Conservation (phyloP, 1,284 basidiomycete genomes). For the Fistulinella staudtii region DNA sequence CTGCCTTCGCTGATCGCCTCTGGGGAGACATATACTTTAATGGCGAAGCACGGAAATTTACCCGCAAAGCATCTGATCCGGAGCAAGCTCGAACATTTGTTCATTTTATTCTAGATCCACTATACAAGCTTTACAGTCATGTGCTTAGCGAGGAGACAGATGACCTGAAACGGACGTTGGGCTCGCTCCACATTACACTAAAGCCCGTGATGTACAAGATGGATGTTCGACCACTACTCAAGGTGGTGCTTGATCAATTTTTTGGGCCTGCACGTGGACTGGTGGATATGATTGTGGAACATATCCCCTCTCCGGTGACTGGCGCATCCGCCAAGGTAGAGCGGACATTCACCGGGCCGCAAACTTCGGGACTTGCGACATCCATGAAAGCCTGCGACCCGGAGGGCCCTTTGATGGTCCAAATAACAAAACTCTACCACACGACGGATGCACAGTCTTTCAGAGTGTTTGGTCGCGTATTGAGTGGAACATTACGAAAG, state of each 20-base stretch:
- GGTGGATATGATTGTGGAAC: slow-evolving; percentile 87
- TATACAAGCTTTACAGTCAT: slow-evolving; percentile 97
- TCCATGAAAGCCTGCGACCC: slow-evolving; percentile 83
- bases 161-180: slow-evolving; percentile 78
- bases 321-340: slow-evolving; percentile 76
- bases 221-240: slow-evolving; percentile 93
- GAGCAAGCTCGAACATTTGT: slow-evolving; percentile 88
- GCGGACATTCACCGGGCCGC: slow-evolving; percentile 81
- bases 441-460: slow-evolving; percentile 95
- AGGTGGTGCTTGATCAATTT: slow-evolving; percentile 93
- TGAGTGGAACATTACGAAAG: slow-evolving; percentile 85
- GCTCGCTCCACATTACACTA: slow-evolving; percentile 76
- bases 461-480: slow-evolving; percentile 91
- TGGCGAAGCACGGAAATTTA: slow-evolving; percentile 81
- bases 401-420: slow-evolving; percentile 87
- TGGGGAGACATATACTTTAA: slow-evolving; percentile 99
- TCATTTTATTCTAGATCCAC: slow-evolving; percentile 93
- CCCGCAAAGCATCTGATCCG: slow-evolving; percentile 77
- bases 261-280: slow-evolving; percentile 89
- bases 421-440: slow-evolving; percentile 92
- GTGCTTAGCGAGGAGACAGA: slow-evolving; percentile 92
- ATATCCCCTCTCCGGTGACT: slow-evolving; percentile 82
- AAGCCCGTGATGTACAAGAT: slow-evolving; percentile 97
- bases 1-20: slow-evolving; percentile 77
- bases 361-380: slow-evolving; percentile 72